These are phyloP conservation scores for Aspergillus aculeatinus DNA, from an alignment of 2,329 filamentous ascomycete species.

Conservation along the genomic window DNA sequence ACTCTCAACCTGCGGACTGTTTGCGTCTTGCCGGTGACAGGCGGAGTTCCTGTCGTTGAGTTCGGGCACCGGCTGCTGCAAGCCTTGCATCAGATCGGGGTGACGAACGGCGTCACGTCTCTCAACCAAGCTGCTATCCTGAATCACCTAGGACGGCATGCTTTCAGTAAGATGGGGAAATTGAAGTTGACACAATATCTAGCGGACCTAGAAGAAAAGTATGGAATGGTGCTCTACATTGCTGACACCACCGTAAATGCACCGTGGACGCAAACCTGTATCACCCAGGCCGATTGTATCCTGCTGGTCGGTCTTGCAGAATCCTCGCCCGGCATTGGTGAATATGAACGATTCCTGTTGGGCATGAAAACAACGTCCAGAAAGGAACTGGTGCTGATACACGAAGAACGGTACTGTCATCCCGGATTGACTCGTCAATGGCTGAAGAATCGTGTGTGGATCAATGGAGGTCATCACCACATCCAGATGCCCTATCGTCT, in stretches of 20 bases:
- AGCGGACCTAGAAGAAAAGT: constrained; percentile 95
- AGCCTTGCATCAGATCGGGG: constrained; percentile 84
- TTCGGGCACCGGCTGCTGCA: constrained; percentile 88
- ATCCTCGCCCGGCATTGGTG: constrained; percentile 83
- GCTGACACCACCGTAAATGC: constrained; percentile 97
- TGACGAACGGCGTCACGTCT: constrained; percentile 83
- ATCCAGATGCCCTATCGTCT: constrained; percentile 90
- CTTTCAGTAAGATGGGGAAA: constrained; percentile 97
- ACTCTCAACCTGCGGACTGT: constrained; percentile 92
- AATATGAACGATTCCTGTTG: constrained; percentile 93
- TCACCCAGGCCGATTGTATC: constrained; percentile 94
- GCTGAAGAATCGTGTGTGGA: constrained; percentile 92
- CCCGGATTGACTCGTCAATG: constrained; percentile 84
- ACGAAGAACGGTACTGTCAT: constrained; percentile 81
- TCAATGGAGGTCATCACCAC: constrained; percentile 96
- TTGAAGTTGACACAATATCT: constrained; percentile 93
- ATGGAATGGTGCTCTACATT: constrained; percentile 90
- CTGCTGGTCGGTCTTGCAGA: constrained; percentile 89
- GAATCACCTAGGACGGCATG: constrained; percentile 91
- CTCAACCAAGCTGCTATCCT: constrained; percentile 92
- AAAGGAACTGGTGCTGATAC: constrained; percentile 86
- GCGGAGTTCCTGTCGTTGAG: constrained; percentile 89
- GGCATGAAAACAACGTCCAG: constrained; percentile 96
- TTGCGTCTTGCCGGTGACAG: constrained; percentile 83
- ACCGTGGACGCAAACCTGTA: constrained; percentile 97